A percentile compares a stretch with the other conserved stretches of the same genome.
Evolutionary conservation across 2,329 filamentous ascomycete species (phyloP).

Genomic region (Plectosphaerella sp.): DNA sequence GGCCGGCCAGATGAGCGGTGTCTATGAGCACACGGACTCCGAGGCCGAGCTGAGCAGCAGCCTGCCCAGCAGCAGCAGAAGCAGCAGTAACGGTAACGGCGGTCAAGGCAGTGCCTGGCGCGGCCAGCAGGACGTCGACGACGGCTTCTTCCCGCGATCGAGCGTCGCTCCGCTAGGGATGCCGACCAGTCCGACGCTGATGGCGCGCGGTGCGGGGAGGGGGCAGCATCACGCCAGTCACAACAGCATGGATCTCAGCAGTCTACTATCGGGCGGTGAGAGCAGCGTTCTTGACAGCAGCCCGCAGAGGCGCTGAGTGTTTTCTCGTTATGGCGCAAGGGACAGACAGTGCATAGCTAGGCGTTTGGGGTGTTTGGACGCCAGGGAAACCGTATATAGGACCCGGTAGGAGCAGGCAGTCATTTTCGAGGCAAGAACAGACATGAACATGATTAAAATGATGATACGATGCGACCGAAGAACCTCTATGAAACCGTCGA

Average conservation of each 20-base stretch:
- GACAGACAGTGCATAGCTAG: neutral
- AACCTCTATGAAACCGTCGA: neutral
- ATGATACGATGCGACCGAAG: neutral
- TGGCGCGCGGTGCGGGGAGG: conserved; percentile 17
- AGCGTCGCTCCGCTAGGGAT: conserved; percentile 21
- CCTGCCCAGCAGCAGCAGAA: conserved; percentile 23
- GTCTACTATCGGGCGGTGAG: conserved; percentile 51
- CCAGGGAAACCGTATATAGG: too few species aligned
- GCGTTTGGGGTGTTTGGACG: neutral
- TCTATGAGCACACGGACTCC: conserved; percentile 76
- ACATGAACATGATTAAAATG: conserved; percentile 5
- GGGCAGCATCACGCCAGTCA: conserved; percentile 9
- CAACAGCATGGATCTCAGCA: conserved; percentile 53
- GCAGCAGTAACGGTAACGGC: conserved; percentile 12
- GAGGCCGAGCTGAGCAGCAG: conserved; percentile 58
- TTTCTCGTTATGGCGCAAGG: too few species aligned
- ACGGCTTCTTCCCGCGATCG: conserved; percentile 35
- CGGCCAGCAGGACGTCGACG: conserved; percentile 17
- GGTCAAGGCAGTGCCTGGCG: too few species aligned
- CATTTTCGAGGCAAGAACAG: neutral
- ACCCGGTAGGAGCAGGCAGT: neutral
- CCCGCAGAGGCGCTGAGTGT: conserved; percentile 27
- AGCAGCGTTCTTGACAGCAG: conserved; percentile 54
- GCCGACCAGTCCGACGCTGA: conserved; percentile 32
- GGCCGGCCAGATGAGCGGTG: conserved; percentile 45